These are phyloP conservation scores for Hypoxylon sp. DNA, from an alignment of 2,329 filamentous ascomycete species.

Conservation along the genomic window DNA sequence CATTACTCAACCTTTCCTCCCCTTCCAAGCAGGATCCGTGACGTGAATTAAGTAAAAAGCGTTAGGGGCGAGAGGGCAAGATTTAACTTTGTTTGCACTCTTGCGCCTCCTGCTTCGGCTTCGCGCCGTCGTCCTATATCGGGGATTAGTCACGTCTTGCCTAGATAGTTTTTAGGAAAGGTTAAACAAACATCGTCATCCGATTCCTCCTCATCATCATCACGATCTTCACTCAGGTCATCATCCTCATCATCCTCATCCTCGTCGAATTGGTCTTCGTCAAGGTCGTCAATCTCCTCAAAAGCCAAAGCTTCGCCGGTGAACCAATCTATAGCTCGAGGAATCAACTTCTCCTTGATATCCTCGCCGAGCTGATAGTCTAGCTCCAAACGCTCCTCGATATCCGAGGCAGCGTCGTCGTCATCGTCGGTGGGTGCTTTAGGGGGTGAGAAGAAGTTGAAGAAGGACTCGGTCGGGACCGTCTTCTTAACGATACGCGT, in stretches of 20 bases:
- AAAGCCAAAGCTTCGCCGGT: conserved; percentile 97
- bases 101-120: conserved; percentile 93
- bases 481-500: conserved; percentile 99
- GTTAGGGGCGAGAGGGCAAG: conserved; percentile 31
- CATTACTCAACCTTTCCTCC: conserved; percentile 30
- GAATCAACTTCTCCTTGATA: conserved; percentile 99
- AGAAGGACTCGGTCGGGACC: conserved; percentile 97
- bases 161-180: conserved; percentile 16
- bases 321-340: conserved; percentile 99
- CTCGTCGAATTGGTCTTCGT: conserved; percentile 87
- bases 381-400: conserved; percentile 96
- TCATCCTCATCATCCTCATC: conserved; percentile 93
- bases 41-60: conserved; percentile 37
- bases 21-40: conserved; percentile 31
- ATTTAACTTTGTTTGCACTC: conserved; percentile 96
- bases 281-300: conserved; percentile 89
- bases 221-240: conserved; percentile 82
- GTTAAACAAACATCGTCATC: conserved; percentile 78
- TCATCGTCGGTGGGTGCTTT: conserved; percentile 82
- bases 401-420: conserved; percentile 85
- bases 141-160: conserved; percentile 47
- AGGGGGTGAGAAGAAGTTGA: conserved; percentile 98
- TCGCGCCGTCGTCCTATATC: conserved; percentile 84
- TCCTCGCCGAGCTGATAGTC: conserved; percentile 99
- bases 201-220: conserved; percentile 84